Evolutionary conservation across 1,139 yeast species (phyloP).

Genomic region (Neolecta irregularis): DNA sequence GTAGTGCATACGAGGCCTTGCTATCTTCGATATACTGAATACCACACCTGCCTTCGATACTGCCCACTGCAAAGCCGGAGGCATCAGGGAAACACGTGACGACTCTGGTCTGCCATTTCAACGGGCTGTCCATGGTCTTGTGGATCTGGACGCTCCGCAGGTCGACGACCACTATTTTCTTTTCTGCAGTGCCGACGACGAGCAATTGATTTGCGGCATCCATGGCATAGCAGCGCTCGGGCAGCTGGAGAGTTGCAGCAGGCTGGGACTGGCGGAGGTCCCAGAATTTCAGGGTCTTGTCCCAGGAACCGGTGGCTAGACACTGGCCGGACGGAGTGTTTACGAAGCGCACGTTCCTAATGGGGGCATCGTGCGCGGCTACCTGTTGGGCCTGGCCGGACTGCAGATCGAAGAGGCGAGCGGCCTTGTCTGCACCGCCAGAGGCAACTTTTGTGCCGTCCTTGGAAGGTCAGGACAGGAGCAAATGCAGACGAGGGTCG

Average conservation of each 20-base stretch:
- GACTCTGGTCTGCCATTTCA: conserved; percentile 79
- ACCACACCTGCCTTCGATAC: conserved; percentile 95
- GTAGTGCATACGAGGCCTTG: conserved; percentile 38
- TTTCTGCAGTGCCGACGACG: conserved; percentile 86
- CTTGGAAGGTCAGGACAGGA: not conserved
- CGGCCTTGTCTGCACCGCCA: conserved; percentile 90
- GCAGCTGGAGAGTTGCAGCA: conserved; percentile 61
- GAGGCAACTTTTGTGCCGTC: conserved; percentile 82
- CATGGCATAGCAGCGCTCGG: conserved; percentile 87
- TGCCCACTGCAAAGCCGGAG: conserved; percentile 82
- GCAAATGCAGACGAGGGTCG: not conserved
- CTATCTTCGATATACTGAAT: conserved; percentile 75
- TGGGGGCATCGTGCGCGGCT: conserved; percentile 77
- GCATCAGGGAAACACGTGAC: conserved; percentile 78
- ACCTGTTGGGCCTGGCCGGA: conserved; percentile 71
- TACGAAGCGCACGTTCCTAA: conserved; percentile 57
- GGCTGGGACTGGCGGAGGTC: conserved; percentile 81
- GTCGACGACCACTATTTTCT: conserved; percentile 65
- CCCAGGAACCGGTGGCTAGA: conserved; percentile 93
- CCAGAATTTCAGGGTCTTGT: conserved; percentile 86
- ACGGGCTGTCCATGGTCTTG: conserved; percentile 60
- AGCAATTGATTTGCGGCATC: conserved; percentile 65
- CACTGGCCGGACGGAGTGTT: conserved; percentile 71
- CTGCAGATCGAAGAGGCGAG: conserved; percentile 66
- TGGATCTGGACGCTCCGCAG: conserved; percentile 58